phyloP scores from a whole-genome alignment of 495 filamentous ascomycete genomes.

The Daldinia childiae region DNA sequence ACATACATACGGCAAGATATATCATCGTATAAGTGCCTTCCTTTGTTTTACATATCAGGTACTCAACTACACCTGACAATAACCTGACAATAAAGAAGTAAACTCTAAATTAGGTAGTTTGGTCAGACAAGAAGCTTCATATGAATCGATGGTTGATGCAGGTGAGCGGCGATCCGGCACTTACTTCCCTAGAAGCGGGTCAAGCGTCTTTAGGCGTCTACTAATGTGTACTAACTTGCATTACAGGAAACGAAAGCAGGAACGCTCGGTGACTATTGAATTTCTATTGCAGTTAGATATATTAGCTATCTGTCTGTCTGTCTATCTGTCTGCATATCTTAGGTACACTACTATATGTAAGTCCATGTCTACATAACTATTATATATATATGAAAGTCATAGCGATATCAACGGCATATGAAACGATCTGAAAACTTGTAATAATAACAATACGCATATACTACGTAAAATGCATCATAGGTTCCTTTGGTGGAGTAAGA shows the following conservation, averaged over 20 bases:
- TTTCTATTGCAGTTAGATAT: background rate
- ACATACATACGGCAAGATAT: background rate
- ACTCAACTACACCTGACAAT: background rate
- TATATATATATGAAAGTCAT: background rate
- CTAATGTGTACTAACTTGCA: constrained; percentile 13
- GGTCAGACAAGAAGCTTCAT: constrained; percentile 8
- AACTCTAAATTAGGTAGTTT: constrained; percentile 15
- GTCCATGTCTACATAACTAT: too few relatives aligned
- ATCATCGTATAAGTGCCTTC: background rate
- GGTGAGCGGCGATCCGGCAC: constrained; percentile 33
- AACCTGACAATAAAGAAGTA: constrained; percentile 5
- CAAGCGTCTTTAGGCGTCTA: constrained; percentile 8
- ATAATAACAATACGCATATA: background rate
- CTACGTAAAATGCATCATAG: background rate
- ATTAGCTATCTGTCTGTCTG: too few relatives aligned
- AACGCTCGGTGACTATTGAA: constrained; percentile 5
- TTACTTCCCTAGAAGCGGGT: constrained; percentile 28
- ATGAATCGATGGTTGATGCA: background rate
- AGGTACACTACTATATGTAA: too few relatives aligned
- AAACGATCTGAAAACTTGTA: background rate
- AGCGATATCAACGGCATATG: background rate
- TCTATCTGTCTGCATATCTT: too few relatives aligned
- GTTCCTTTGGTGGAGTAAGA: background rate
- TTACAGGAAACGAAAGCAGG: constrained; percentile 26
- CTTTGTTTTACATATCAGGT: background rate